Base-by-base conservation (phyloP, 192 early-diverging fungal genomes). In the Backusella tuberculispora region DNA sequence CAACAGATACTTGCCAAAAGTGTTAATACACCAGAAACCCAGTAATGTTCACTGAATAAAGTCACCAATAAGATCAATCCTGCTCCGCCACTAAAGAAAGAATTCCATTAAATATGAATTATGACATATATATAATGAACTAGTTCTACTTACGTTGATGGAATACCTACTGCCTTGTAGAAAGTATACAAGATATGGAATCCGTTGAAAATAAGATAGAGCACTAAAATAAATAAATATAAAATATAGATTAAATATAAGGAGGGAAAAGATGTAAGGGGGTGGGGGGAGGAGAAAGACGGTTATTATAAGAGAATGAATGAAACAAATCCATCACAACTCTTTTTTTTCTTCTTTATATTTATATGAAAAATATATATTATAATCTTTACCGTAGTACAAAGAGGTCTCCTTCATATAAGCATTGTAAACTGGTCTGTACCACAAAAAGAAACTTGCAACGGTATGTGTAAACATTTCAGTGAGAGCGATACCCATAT, bases 121-220 rank as follows among this genome's bases (percentile, higher is more conserved):
- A 53, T 17, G 14, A 15, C 47, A 14, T 73, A n/a, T 50, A 7
- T 38, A 64, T 9, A 66, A 48, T 17, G 37, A 66, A 44, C 17
- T 60, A 2, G 6, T 69, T 6, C 17, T 12, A 77, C 86, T 79
- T 88, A 88, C 86, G 90, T 90, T 41, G 89, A 90, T 4, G 93
- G 92, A 76, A 96, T 91, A 44, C 95, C 95, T 69, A 95, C 88
- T 4, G 91, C 88, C 94, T 95, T 95, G 84, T 96, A 95, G 48
- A 89, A 86, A 5, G 92, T 83, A 76, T 92, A 94, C 63, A 90
- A 76, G 65, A 94, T 86, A 77, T 96, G 95, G 76, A 95, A 87
- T 50, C 95, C 95, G 78, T 90, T 90, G 77, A 96, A 96, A 42
- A 96, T 78, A 74, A 96, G 90, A 84, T 88, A 96, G 66, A 95